Conservation (phyloP, 2,329 filamentous ascomycete species). For the Remersonia thermophila region DNA sequence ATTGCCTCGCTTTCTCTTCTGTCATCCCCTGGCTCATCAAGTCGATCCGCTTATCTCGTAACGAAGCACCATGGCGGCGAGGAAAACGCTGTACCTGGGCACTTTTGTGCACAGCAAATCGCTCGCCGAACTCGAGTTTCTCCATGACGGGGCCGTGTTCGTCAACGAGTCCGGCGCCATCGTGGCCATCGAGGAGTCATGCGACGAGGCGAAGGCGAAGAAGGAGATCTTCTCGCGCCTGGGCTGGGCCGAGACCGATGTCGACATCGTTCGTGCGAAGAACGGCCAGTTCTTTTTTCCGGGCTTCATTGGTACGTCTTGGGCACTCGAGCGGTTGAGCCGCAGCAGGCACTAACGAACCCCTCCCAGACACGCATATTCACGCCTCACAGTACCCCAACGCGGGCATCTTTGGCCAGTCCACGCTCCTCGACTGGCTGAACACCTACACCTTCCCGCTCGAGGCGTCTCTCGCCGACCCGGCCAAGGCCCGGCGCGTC, state of each 20-base stretch:
- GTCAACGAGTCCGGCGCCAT: constrained; percentile 41
- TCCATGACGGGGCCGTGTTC: constrained; percentile 37
- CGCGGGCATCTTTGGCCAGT: constrained; percentile 82
- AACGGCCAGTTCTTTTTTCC: constrained; percentile 68
- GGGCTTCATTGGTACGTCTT: constrained; percentile 57
- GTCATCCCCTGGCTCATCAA: no score
- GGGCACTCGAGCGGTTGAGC: no score
- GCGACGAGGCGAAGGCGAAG: constrained; percentile 21
- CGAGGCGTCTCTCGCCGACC: constrained; percentile 60
- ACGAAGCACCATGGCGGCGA: constrained; percentile 6
- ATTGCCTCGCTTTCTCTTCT: no score
- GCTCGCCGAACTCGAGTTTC: constrained; percentile 36
- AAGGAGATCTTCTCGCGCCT: constrained; percentile 27
- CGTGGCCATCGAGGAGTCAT: constrained; percentile 31
- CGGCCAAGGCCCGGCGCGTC: constrained; percentile 51
- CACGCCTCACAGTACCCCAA: constrained; percentile 95
- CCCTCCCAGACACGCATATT: constrained; percentile 71
- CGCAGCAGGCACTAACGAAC: constrained; percentile 3
- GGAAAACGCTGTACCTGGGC: constrained; percentile 39
- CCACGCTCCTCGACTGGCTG: constrained; percentile 87
- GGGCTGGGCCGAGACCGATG: constrained; percentile 31
- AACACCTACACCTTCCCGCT: constrained; percentile 91
- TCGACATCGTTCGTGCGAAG: constrained; percentile 23
- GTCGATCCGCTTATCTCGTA: no score
- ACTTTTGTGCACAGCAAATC: constrained; percentile 42